These are phyloP conservation scores for Apiotrichum veenhuisii DNA, from an alignment of 1,284 basidiomycete genomes.

Conservation along the genomic window DNA sequence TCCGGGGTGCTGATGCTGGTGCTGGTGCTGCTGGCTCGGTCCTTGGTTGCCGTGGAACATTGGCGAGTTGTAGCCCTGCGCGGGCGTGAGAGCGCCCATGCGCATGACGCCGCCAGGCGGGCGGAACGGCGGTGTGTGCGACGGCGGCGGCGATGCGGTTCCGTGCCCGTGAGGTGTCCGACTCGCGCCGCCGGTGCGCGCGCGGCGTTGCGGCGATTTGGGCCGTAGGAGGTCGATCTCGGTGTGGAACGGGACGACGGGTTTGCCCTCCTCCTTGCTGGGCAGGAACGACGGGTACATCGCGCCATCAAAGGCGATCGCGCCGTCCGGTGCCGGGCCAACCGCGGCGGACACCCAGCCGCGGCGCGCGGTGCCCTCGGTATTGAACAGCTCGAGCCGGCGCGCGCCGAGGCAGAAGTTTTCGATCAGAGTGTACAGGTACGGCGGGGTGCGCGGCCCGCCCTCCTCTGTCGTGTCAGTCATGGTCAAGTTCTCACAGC, in stretches of 20 bases:
- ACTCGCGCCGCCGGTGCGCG: not conserved
- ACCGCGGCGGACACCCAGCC: conserved; percentile 89
- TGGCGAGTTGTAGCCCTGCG: conserved; percentile 1
- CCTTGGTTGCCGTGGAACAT: not conserved
- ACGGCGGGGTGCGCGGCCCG: conserved; percentile 75
- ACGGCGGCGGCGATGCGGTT: not conserved
- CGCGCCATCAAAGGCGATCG: conserved; percentile 52
- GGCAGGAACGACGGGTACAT: conserved; percentile 52
- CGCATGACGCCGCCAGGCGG: conserved; percentile 12
- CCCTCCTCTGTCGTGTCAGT: not conserved
- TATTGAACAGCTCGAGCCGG: conserved; percentile 85
- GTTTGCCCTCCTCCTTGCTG: conserved; percentile 23
- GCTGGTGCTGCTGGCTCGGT: no score
- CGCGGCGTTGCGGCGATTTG: conserved; percentile 62
- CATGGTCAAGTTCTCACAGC: no score
- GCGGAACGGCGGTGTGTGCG: conserved; percentile 4
- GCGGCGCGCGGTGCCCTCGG: conserved; percentile 64
- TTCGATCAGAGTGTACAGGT: conserved; percentile 92
- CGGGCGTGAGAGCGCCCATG: conserved; percentile 14
- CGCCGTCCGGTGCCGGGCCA: conserved; percentile 15
- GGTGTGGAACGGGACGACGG: conserved; percentile 26
- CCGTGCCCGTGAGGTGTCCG: not conserved
- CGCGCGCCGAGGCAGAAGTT: conserved; percentile 95
- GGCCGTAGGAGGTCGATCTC: conserved; percentile 80
- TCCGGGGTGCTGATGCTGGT: no score